Conservation (phyloP, 352 stramenopile species). For the Phytophthora tubulina region DNA sequence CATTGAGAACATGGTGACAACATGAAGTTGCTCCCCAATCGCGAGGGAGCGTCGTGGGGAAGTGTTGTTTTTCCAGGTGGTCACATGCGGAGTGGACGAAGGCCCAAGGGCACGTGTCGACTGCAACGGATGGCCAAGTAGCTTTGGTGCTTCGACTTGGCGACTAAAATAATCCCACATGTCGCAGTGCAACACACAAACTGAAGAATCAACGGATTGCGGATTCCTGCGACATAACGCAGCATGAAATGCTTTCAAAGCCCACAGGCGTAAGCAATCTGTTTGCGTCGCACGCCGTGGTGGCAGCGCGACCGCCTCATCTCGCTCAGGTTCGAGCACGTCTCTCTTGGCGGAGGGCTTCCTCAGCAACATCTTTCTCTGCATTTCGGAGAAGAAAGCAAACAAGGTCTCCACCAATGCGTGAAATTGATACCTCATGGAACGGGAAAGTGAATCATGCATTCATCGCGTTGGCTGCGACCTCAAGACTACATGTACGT, state of each 20-base stretch:
- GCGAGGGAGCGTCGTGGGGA: neutral
- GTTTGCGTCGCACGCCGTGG: neutral
- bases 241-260: neutral
- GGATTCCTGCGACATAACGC: slow-evolving; percentile 1
- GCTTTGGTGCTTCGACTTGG: slow-evolving; percentile 21
- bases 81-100: neutral
- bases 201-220: slow-evolving; percentile 4
- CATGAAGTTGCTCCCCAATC: slow-evolving; percentile 6
- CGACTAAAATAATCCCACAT: slow-evolving; percentile 24
- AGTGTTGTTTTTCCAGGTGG: slow-evolving; percentile 25
- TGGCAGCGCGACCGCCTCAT: neutral
- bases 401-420: too few relatives aligned
- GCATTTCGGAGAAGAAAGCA: neutral
- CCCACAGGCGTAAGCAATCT: neutral
- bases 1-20: too few relatives aligned
- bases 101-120: neutral
- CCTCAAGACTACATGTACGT: neutral
- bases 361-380: neutral
- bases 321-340: neutral
- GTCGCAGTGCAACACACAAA: slow-evolving; percentile 28
- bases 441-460: too few relatives aligned
- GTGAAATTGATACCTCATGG: too few relatives aligned
- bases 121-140: neutral
- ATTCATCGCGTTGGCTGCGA: too few relatives aligned
- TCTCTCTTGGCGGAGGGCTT: neutral